Evolutionary conservation across 2,329 filamentous ascomycete genomes (phyloP).

Genomic region (Fusarium buxicola): DNA sequence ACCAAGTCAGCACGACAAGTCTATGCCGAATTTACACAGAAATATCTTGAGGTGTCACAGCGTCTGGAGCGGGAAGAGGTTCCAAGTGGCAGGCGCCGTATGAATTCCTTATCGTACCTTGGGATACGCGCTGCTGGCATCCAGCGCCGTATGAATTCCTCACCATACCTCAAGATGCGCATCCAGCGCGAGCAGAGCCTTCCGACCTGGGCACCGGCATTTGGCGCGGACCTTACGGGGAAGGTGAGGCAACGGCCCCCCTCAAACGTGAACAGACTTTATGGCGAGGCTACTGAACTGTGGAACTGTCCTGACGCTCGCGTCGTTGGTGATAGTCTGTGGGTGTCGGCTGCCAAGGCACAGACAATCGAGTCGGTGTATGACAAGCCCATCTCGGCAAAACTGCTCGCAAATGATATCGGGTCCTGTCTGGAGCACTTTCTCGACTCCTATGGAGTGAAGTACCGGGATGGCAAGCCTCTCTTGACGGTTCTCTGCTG

Average conservation of each 20-base stretch:
- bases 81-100: not conserved
- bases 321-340: not conserved
- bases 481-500: not conserved
- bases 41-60: not conserved
- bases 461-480: not conserved
- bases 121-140: not conserved
- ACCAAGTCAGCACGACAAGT: not conserved
- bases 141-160: too few species aligned
- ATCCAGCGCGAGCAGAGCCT: not conserved
- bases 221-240: not conserved
- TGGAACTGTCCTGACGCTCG: not conserved
- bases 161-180: too few species aligned
- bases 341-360: not conserved
- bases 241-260: not conserved
- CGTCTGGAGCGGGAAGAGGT: not conserved
- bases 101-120: not conserved
- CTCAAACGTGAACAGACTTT: not conserved
- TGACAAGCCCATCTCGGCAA: not conserved
- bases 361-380: not conserved
- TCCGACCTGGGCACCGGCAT: not conserved
- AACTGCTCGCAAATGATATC: not conserved
- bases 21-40: not conserved
- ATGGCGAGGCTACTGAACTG: not conserved
- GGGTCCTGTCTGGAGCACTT: not conserved
- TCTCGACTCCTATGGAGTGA: not conserved